Conservation (phyloP, 2,329 filamentous ascomycete species). For the Penicillium crustosum region DNA sequence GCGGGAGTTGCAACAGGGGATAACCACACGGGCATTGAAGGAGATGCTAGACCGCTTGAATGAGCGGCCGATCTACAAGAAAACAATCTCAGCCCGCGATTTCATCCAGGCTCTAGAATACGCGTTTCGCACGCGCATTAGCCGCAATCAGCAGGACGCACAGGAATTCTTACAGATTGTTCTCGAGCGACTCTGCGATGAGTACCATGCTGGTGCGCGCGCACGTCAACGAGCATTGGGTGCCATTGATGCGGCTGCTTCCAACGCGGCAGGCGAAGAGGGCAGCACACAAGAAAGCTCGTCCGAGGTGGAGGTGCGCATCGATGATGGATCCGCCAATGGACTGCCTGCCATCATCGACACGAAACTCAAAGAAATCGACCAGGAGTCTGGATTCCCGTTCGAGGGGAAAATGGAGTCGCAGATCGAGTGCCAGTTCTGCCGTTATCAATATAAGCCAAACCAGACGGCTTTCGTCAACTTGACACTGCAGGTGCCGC, state of each 20-base stretch:
- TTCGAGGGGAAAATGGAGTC: conserved; percentile 90
- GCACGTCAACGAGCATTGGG: conserved; percentile 56
- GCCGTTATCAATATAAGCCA: conserved; percentile 83
- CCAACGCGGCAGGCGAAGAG: conserved; percentile 14
- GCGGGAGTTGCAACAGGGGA: conserved; percentile 69
- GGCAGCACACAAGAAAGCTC: conserved; percentile 23
- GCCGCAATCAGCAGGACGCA: conserved; percentile 92
- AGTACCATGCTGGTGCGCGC: conserved; percentile 81
- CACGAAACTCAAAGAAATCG: conserved; percentile 39
- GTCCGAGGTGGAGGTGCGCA: conserved; percentile 36
- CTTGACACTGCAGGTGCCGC: conserved; percentile 86
- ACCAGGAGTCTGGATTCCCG: conserved; percentile 66
- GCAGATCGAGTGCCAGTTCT: conserved; percentile 90
- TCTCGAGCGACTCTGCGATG: conserved; percentile 86
- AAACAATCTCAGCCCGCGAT: conserved; percentile 82
- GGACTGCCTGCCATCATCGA: conserved; percentile 39
- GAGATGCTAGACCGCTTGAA: conserved; percentile 90
- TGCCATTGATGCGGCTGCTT: conserved; percentile 23
- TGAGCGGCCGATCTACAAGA: conserved; percentile 88
- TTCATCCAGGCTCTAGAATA: conserved; percentile 82
- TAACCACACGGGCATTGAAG: conserved; percentile 85
- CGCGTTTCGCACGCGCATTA: conserved; percentile 87
- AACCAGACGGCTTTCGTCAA: conserved; percentile 85
- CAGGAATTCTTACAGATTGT: conserved; percentile 97
- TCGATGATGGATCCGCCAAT: conserved; percentile 36